Evolutionary conservation across 805 yeast genomes (phyloP), one percentile per base, ranked within the genome.

Genomic region (Teunomyces cretensis): DNA sequence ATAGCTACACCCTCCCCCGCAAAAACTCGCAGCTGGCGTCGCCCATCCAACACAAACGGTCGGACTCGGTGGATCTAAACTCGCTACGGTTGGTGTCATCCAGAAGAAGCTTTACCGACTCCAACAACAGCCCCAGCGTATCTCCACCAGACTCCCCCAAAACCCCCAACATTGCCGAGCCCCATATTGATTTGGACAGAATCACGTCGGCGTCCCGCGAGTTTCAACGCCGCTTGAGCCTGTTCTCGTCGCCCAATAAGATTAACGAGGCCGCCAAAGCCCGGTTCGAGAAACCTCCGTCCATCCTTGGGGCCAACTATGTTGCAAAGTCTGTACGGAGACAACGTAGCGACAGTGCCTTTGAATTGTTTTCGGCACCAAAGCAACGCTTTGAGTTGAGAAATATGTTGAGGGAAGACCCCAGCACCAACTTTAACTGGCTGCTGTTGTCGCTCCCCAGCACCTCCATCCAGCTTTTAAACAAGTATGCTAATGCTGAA

Each of bases 171-270:
- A 7, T 35, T 9, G 15, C 12, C 6, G 16, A 15, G 14, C 14
- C 38, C 28, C 27, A n/a, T 16, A 45, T 45, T 12, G 49, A 46
- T 33, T 43, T 46, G 43, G 49, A 46, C 32, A 22, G 31, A 11
- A 35, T 46, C 24, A 42, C 46, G 8, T 13, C 12, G 11, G 46
- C 38, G n/a, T 33, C 41, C n/a, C n/a, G 12, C 11, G 39, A 39
- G 14, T 38, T 46, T 33, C 36, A 46, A 27, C 38, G 28, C 38
- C 12, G 38, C 4, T 24, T 35, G 6, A 35, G 38, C 14, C 28
- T 17, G 17, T 17, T 33, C n/a, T 30, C 31, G 6, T 30, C 31
- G 6, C 31, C 9, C 13, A 17, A 15, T 9, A 33, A 17, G 13
- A 9, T 22, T n/a, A 17, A n/a, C 36, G n/a, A n/a, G 6, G 16